Base-by-base conservation (phyloP, 2,329 filamentous ascomycete species). In the Hypoxylon rubiginosum region DNA sequence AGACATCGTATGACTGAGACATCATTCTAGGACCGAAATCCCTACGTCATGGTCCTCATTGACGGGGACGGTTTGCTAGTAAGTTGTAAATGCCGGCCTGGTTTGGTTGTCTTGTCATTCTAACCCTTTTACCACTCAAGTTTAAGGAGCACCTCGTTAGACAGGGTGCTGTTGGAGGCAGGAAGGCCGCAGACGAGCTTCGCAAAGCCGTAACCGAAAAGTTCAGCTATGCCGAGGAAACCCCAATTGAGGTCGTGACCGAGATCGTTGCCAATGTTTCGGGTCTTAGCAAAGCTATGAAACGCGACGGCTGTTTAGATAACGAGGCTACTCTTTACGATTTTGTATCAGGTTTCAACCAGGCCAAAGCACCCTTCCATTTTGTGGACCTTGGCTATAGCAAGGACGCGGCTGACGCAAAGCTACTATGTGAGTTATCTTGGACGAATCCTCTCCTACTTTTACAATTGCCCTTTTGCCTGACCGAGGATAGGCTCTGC, bases 31-130 rank as follows among this genome's bases (percentile, higher is more conserved):
- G 83, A 81, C 63, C 81, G 79, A 53, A 89, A 89, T 76, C 82
- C 85, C 43, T 91, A 91, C 75, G 81, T 90, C 72, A 77, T 87
- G 68, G 82, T 89, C 41, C 74, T 90, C 69, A 85, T 91, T 70
- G 89, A 91, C 74, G 89, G 88, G 39, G 85, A 91, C 75, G 86
- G 87, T 48, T 81, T 90, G 63, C 79, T 90, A 75, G 88, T 90
- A 74, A 75, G 82, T 72, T 54, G 39, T 54, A 46, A 60, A 57
- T 21, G 57, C 21, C 53, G 39, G 6, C 55, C 15, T 55, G 61
- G 64, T 55, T 48, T 65, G 10, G 63, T 58, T 6, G 24, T 21
- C n/a, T 56, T 54, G 54, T 61, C 55, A 46, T 60, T 64, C 60
- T 60, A 48, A 66, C 56, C 39, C 46, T 55, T 10, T 43, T 41